Base-by-base conservation (phyloP, 1,284 basidiomycete genomes). In the Ganoderma boninense region DNA sequence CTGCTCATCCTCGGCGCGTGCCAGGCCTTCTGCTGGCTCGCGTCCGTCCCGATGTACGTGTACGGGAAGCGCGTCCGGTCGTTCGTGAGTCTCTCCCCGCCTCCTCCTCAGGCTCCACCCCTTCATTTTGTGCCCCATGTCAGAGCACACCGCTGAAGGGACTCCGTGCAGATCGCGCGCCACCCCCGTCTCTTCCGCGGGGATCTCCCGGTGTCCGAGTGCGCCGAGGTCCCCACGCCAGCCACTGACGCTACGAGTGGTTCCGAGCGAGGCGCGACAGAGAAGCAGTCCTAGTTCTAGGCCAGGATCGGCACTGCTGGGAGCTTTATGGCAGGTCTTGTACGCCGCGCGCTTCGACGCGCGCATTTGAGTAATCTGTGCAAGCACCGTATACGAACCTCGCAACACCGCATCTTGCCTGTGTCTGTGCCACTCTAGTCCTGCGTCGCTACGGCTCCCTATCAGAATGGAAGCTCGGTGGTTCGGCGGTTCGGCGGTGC, bases 41-140 rank as follows among this genome's bases (percentile, higher is more conserved):
- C 79, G 14, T 81, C 81, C 10, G 77, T 84, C 29, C 83, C 84
- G 38, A 84, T 84, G 82, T 84, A 83, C 72, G 74, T 85, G 42
- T 84, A 76, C 65, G 83, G 84, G n/a, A 85, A 85, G 76, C 77
- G 83, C 38, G 80, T 80, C 20, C 73, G 83, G 69, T 82, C 83
- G 1, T 84, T 79, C 69, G 83, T 84, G 71, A n/a, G n/a, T n/a
- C n/a, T n/a, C n/a, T n/a, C n/a, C n/a, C n/a, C n/a, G n/a, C n/a
- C n/a, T n/a, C n/a, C n/a, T n/a, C n/a, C n/a, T n/a, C n/a, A n/a
- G n/a, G n/a, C n/a, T n/a, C n/a, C n/a, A n/a, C n/a, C n/a, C n/a
- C n/a, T 14, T 46, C 46, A 10, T 49, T 49, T 18, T n/a, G 20
- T 1, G 2, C 18, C 18, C 16, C 46, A 20, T 0, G 46, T n/a